Conservation (phyloP, 179 eudicot genomes). For the Carnegiea gigantea region DNA sequence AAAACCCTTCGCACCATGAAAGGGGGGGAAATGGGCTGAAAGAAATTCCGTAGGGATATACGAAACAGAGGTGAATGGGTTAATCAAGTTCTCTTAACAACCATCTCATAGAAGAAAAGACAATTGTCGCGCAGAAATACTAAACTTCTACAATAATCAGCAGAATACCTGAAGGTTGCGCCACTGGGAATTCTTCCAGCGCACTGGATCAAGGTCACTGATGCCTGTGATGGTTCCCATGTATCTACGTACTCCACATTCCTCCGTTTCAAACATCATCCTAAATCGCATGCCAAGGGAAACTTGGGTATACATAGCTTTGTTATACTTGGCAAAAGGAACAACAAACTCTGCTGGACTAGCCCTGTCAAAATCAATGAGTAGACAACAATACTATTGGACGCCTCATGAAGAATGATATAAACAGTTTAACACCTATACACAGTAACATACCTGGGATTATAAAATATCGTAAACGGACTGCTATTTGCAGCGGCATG, state of each 20-base stretch:
- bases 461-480: constrained; percentile 92
- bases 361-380: constrained; percentile 56
- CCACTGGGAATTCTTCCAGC: constrained; percentile 98
- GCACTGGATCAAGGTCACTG: constrained; percentile 77
- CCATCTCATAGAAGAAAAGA: background rate
- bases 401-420: background rate
- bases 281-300: constrained; percentile 96
- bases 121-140: background rate
- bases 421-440: background rate
- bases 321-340: constrained; percentile 95
- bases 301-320: constrained; percentile 95
- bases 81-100: constrained; percentile 2
- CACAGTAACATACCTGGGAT: constrained; percentile 66
- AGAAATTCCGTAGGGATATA: background rate
- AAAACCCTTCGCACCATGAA: background rate
- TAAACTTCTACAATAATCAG: background rate
- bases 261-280: constrained; percentile 99
- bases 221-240: constrained; percentile 92
- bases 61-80: background rate
- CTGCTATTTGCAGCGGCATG: constrained; percentile 97
- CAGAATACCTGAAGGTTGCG: constrained; percentile 81
- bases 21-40: background rate
- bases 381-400: constrained; percentile 2
- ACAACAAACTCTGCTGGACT: constrained; percentile 97
- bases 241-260: constrained; percentile 90